Percentiles rank a stretch among this genome's conserved stretches.
These are phyloP conservation scores for Dioscorea cayenensis DNA, from an alignment of 116 monocot species.

Conservation along the genomic window DNA sequence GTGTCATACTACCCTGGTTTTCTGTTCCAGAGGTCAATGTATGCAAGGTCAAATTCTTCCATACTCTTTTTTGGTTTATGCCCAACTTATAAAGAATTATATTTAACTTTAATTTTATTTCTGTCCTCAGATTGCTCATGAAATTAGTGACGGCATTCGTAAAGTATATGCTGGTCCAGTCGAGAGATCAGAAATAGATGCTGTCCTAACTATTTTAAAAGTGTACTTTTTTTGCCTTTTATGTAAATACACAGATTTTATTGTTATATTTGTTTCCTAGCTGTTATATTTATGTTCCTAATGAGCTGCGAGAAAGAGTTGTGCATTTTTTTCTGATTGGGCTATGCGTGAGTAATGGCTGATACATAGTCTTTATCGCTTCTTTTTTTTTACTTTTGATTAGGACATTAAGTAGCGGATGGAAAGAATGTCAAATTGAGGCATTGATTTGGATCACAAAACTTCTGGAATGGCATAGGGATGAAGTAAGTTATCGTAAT, in stretches of 20 bases:
- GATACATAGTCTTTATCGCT: neutral
- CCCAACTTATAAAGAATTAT: no score
- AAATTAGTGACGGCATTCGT: slow-evolving; percentile 96
- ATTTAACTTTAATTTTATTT: neutral
- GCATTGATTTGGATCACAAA: slow-evolving; percentile 68
- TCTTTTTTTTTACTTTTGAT: neutral
- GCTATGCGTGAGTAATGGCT: neutral
- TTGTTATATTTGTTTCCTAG: slow-evolving; percentile 9
- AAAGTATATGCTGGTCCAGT: slow-evolving; percentile 61
- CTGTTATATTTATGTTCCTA: no score
- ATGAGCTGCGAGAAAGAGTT: neutral
- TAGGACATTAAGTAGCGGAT: slow-evolving; percentile 90
- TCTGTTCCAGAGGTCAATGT: slow-evolving; percentile 95
- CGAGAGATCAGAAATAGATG: slow-evolving; percentile 77
- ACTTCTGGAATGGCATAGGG: slow-evolving; percentile 54
- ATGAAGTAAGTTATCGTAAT: slow-evolving; percentile 46
- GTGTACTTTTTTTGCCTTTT: slow-evolving; percentile 43
- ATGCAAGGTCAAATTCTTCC: slow-evolving; percentile 48
- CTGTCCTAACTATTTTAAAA: slow-evolving; percentile 71
- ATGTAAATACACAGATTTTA: slow-evolving; percentile 16
- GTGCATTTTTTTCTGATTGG: neutral
- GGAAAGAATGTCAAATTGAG: slow-evolving; percentile 84
- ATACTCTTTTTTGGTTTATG: neutral
- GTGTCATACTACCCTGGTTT: slow-evolving; percentile 95
- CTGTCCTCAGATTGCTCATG: slow-evolving; percentile 71